phyloP scores from a whole-genome alignment of 2,329 filamentous ascomycete species.

The Colletotrichum simmondsii region DNA sequence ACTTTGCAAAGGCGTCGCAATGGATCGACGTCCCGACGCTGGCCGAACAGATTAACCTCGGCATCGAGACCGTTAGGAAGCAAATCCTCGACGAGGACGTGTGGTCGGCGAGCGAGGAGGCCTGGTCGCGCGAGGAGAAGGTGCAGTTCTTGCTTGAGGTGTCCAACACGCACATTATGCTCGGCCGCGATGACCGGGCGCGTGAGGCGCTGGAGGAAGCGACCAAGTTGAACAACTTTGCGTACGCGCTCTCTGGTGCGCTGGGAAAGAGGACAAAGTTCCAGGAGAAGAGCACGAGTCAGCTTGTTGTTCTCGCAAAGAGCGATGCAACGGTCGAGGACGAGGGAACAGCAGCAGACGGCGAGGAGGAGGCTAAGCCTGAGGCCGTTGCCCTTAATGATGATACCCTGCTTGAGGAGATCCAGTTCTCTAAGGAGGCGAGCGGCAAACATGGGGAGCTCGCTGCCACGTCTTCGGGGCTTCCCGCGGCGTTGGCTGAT shows the following conservation, averaged over 20 bases:
- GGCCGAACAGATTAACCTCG: slow-evolving; percentile 58
- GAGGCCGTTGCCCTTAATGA: slow-evolving; percentile 85
- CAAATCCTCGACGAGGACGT: slow-evolving; percentile 49
- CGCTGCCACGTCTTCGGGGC: slow-evolving; percentile 44
- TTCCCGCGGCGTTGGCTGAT: slow-evolving; percentile 71
- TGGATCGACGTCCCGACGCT: slow-evolving; percentile 70
- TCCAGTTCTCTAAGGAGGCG: slow-evolving; percentile 72
- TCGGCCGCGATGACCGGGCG: slow-evolving; percentile 83
- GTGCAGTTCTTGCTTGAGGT: slow-evolving; percentile 84
- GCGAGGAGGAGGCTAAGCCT: slow-evolving; percentile 56
- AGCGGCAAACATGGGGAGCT: slow-evolving; percentile 49
- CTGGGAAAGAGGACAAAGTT: slow-evolving; percentile 87
- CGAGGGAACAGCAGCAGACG: slow-evolving; percentile 33
- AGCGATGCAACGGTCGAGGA: slow-evolving; percentile 56
- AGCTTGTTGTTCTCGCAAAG: slow-evolving; percentile 89
- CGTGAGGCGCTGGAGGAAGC: slow-evolving; percentile 77
- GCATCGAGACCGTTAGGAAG: slow-evolving; percentile 53
- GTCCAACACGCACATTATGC: slow-evolving; percentile 84
- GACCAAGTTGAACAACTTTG: slow-evolving; percentile 73
- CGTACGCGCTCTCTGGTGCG: slow-evolving; percentile 85
- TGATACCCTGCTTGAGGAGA: slow-evolving; percentile 90
- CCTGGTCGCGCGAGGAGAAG: slow-evolving; percentile 60
- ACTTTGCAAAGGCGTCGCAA: slow-evolving; percentile 66
- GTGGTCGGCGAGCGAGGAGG: slow-evolving; percentile 46
- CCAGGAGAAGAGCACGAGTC: slow-evolving; percentile 83